Evolutionary conservation across 768 basidiomycete species (phyloP).

Genomic region (Amanita rimosa): DNA sequence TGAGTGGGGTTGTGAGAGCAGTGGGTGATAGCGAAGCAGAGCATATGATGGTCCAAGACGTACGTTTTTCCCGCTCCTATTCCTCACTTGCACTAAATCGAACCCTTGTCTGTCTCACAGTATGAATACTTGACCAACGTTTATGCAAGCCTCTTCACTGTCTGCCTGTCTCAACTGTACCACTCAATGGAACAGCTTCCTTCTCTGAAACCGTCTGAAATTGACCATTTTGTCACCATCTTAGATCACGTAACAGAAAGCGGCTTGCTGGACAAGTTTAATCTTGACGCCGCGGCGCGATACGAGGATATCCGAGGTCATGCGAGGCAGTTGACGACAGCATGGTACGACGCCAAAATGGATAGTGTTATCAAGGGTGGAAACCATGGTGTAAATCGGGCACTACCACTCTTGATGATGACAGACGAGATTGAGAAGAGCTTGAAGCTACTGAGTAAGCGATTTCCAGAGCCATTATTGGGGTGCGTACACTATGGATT

Average conservation of each 20-base stretch:
- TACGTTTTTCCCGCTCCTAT: conserved; percentile 28
- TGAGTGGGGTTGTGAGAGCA: conserved; percentile 61
- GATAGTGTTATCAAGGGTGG: conserved; percentile 55
- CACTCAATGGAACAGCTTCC: conserved; percentile 74
- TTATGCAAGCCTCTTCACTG: conserved; percentile 60
- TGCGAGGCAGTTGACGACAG: conserved; percentile 44
- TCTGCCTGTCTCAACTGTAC: conserved; percentile 78
- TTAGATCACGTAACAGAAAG: conserved; percentile 65
- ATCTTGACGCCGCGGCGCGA: conserved; percentile 61
- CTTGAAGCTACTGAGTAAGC: conserved; percentile 75
- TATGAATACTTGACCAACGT: conserved; percentile 46
- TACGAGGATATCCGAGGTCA: conserved; percentile 57
- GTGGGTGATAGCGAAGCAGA: conserved; percentile 60
- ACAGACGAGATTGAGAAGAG: conserved; percentile 85
- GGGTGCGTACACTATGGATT: conserved; percentile 36
- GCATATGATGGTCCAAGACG: conserved; percentile 75
- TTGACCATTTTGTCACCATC: conserved; percentile 52
- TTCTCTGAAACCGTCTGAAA: conserved; percentile 57
- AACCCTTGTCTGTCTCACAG: conserved; percentile 22
- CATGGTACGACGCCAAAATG: conserved; percentile 54
- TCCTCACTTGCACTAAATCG: conserved; percentile 3
- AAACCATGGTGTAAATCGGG: conserved; percentile 55
- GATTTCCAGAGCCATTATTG: conserved; percentile 75
- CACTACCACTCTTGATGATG: conserved; percentile 71
- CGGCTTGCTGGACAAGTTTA: conserved; percentile 59